Evolutionary conservation across 2,329 filamentous ascomycete species (phyloP).

Genomic region (Canariomyces notabilis): DNA sequence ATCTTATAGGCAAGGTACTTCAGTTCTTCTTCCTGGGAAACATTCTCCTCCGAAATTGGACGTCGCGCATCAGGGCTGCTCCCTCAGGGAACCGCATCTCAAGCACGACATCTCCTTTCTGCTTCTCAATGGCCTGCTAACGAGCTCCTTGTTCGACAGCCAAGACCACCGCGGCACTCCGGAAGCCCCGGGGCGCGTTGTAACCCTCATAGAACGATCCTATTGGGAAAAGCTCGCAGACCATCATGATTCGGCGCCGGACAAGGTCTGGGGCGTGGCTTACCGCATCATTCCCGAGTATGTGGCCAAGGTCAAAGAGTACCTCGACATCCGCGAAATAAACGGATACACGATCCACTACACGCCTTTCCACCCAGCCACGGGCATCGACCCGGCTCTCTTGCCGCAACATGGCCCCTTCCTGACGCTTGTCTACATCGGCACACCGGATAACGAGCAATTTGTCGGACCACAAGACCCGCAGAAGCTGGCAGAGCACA

Average conservation of each 20-base stretch:
- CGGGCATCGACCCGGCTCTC: conserved; percentile 23
- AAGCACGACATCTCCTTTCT: background rate
- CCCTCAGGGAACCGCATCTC: too few species aligned
- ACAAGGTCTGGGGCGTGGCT: conserved; percentile 83
- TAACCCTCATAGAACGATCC: conserved; percentile 79
- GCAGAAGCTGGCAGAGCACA: conserved; percentile 72
- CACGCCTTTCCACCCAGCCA: conserved; percentile 69
- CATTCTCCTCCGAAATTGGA: too few species aligned
- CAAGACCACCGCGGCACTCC: conserved; percentile 94
- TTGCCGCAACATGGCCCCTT: conserved; percentile 35
- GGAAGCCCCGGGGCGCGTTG: conserved; percentile 80
- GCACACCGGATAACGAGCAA: conserved; percentile 86
- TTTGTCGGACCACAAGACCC: conserved; percentile 83
- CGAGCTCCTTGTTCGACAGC: conserved; percentile 41
- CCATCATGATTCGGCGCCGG: conserved; percentile 54
- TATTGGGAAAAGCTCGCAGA: conserved; percentile 79
- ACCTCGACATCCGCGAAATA: conserved; percentile 94
- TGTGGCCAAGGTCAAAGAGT: conserved; percentile 74
- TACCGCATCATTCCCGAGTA: conserved; percentile 72
- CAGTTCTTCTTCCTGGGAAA: background rate
- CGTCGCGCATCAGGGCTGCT: too few species aligned
- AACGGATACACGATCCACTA: conserved; percentile 96
- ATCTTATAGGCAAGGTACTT: conserved; percentile 28
- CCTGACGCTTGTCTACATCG: conserved; percentile 79
- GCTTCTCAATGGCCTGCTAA: background rate